phyloP scores from a whole-genome alignment of 176 grass and related monocot genomes.

The Rhynchospora tenuis region DNA sequence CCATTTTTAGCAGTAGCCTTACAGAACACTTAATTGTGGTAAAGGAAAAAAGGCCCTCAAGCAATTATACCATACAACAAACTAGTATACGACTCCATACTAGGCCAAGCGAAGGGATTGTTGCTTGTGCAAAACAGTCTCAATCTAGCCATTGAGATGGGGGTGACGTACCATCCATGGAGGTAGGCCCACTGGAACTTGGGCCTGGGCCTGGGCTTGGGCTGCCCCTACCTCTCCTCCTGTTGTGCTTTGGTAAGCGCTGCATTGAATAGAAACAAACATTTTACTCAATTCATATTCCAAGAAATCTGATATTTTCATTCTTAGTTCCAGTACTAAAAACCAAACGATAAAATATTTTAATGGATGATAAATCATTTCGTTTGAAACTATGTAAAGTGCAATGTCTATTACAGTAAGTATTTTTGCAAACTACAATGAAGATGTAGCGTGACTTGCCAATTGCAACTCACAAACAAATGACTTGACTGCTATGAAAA shows the following conservation, averaged over 20 bases:
- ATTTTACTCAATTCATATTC: background rate
- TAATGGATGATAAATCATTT: background rate
- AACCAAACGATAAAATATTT: background rate
- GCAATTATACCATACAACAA: slow-evolving; percentile 15
- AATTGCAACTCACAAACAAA: background rate
- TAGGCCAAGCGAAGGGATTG: background rate
- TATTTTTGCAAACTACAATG: background rate
- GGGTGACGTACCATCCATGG: slow-evolving; percentile 62
- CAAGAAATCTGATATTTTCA: background rate
- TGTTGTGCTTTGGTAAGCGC: slow-evolving; percentile 23
- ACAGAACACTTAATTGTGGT: background rate
- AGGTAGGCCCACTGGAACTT: slow-evolving; percentile 33
- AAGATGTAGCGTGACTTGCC: background rate
- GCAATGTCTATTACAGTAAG: background rate
- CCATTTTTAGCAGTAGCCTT: background rate
- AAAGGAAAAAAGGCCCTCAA: background rate
- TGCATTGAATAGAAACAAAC: slow-evolving; percentile 7
- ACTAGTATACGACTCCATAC: slow-evolving; percentile 2
- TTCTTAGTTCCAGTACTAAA: background rate
- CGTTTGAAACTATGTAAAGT: background rate
- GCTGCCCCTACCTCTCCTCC: slow-evolving; percentile 30
- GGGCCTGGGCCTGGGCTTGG: slow-evolving; percentile 24
- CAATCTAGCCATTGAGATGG: slow-evolving; percentile 24
- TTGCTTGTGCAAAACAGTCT: background rate
- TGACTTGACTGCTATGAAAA: background rate